phyloP scores from a whole-genome alignment of 2,329 filamentous ascomycete species.

The Ophiostoma pallidulum region DNA sequence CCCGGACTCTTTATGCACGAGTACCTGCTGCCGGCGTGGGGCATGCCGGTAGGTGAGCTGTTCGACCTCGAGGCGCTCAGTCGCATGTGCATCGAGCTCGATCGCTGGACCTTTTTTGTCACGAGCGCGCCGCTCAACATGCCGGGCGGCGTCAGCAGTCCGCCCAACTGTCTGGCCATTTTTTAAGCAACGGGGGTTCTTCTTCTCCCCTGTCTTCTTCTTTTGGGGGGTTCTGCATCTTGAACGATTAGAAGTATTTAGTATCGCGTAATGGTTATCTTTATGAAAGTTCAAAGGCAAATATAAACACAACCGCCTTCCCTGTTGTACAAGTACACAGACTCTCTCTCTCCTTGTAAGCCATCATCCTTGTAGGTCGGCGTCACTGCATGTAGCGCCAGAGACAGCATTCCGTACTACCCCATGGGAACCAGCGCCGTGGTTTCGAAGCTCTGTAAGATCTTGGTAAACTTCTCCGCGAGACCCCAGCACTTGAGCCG shows the following conservation, averaged over 20 bases:
- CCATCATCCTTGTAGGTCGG: too few relatives aligned
- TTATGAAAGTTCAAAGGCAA: too few relatives aligned
- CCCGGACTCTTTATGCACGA: conserved; percentile 16
- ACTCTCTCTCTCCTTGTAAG: too few relatives aligned
- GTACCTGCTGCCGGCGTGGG: conserved; percentile 13
- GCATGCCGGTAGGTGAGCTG: conserved; percentile 13
- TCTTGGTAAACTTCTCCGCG: conserved; percentile 23
- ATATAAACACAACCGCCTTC: too few relatives aligned
- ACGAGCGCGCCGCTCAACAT: conserved; percentile 23
- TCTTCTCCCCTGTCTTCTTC: too few relatives aligned
- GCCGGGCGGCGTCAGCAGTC: conserved; percentile 12
- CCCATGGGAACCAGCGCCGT: conserved; percentile 3
- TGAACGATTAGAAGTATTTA: too few relatives aligned
- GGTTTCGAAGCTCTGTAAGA: conserved; percentile 16
- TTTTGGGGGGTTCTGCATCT: too few relatives aligned
- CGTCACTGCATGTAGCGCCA: too few relatives aligned
- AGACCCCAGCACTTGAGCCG: conserved; percentile 21
- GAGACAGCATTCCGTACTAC: too few relatives aligned
- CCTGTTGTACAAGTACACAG: too few relatives aligned
- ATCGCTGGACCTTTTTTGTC: conserved; percentile 41
- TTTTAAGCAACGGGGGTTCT: not conserved
- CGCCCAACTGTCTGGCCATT: conserved; percentile 15
- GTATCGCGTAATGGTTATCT: too few relatives aligned
- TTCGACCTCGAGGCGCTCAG: conserved; percentile 13
- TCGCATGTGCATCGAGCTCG: conserved; percentile 31